A percentile compares a stretch with the other conserved stretches of the same genome.
These are phyloP conservation scores for Coemansia biformis DNA, from an alignment of 192 early-diverging fungal species.

Conservation along the genomic window DNA sequence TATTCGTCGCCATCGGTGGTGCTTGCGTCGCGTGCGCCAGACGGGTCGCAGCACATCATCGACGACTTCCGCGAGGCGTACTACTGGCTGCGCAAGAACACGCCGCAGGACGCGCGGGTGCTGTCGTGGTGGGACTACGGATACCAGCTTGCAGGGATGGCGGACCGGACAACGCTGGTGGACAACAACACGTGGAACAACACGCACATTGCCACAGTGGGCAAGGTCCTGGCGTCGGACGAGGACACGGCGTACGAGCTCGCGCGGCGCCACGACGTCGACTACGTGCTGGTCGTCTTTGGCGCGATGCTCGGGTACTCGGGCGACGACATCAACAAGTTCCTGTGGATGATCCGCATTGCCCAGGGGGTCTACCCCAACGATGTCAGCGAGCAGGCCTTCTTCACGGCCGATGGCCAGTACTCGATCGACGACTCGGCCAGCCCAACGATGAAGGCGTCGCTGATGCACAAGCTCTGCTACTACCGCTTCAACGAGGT, in stretches of 20 bases:
- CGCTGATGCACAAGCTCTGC: conserved; percentile 94
- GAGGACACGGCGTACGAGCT: conserved; percentile 93
- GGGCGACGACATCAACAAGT: conserved; percentile 99
- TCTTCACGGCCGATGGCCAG: conserved; percentile 84
- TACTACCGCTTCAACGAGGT: conserved; percentile 94
- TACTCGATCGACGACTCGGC: conserved; percentile 91
- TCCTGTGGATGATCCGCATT: conserved; percentile 99
- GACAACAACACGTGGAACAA: conserved; percentile 99
- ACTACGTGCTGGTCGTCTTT: conserved; percentile 96
- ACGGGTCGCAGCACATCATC: conserved; percentile 94
- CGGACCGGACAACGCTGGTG: conserved; percentile 91
- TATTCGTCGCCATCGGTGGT: conserved; percentile 99
- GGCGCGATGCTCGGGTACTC: conserved; percentile 96
- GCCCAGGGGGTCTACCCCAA: conserved; percentile 96
- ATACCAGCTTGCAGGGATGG: conserved; percentile 99
- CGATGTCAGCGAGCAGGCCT: conserved; percentile 81
- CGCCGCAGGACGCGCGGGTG: conserved; percentile 84
- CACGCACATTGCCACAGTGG: conserved; percentile 99
- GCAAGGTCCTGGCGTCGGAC: conserved; percentile 82
- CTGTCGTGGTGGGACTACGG: conserved; percentile 99
- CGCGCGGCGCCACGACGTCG: conserved; percentile 88
- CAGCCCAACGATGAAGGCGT: conserved; percentile 81
- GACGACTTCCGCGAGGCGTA: conserved; percentile 99
- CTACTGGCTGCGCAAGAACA: conserved; percentile 99
- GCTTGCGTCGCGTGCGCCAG: conserved; percentile 75